Base-by-base conservation (phyloP, 352 stramenopile genomes). In the Phytophthora pistaciae region DNA sequence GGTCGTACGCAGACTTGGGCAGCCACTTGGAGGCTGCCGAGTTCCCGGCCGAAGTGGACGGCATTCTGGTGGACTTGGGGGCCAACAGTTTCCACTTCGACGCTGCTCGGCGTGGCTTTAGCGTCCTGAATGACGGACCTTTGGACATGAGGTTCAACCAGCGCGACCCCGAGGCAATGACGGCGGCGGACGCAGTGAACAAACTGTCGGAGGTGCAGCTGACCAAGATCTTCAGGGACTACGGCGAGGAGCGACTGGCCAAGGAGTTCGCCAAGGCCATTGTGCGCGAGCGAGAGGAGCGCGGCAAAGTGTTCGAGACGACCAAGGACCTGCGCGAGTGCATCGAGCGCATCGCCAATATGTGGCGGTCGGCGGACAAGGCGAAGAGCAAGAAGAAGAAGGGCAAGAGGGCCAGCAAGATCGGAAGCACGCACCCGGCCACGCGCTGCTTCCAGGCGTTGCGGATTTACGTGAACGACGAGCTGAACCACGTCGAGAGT, bases 1-100 rank as follows among this genome's bases (percentile, higher is more conserved):
- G 88, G 29, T 94, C 88, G 38, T 95, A 91, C 72, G 76, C 74
- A 21, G 76, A 93, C 20, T 71, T 94, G 13, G 36, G 56, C 0
- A 58, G 36, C 5, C 80, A 90, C 53, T 73, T 95, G 50, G 38
- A 64, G 0, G 52, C 58, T 20, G 70, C 70, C 14, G 73, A 66
- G 7, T 92, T 94, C 52, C 82, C 84, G 4, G 31, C 57, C 8
- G 52, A 82, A 46, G 87, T 94, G 5, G 79, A 91, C 48, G 88
- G 88, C 42, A 85, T 93, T 60, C 73, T 92, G 50, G 85, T 95
- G 31, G 88, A 95, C 67, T 80, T 95, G 10, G 88, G 88, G 10
- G 88, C 85, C 31, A 95, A 95, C 63, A 95, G 88, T 68, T 92
- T 91, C 60, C 88, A 95, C 75, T 91, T 94, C 56, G 88, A 95